Conservation (phyloP, 139 green algal genomes). For the Nannochloris sp. region DNA sequence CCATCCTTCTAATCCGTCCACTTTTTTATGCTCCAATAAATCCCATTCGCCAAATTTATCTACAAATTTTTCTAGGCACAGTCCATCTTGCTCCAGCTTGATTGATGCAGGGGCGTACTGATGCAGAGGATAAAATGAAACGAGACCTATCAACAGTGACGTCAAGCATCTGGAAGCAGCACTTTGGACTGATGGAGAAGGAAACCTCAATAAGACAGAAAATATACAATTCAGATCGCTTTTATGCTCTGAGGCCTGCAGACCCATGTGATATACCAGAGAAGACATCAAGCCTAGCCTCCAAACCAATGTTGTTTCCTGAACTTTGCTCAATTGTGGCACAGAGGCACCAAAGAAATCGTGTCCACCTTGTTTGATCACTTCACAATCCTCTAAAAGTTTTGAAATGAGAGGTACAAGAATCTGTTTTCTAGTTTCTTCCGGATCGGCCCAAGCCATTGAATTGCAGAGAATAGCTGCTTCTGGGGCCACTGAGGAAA, state of each 20-base stretch:
- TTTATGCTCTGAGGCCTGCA: conserved; percentile 3
- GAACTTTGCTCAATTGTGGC: conserved; percentile 17
- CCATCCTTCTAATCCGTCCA: conserved; percentile 16
- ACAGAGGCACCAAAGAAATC: background rate
- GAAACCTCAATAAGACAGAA: background rate
- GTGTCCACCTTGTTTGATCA: background rate
- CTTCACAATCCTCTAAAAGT: conserved; percentile 8
- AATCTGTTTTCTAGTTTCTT: conserved; percentile 21
- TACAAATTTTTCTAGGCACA: conserved; percentile 26
- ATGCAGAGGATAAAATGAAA: conserved; percentile 28
- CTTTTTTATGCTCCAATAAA: background rate
- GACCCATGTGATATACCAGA: conserved; percentile 17
- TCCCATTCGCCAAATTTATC: conserved; percentile 14
- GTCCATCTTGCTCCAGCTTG: background rate
- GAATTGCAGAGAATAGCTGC: conserved; percentile 45
- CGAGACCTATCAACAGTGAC: conserved; percentile 14
- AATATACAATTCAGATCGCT: background rate
- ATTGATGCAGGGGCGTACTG: conserved; percentile 20
- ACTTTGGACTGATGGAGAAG: conserved; percentile 23
- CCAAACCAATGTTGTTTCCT: conserved; percentile 35
- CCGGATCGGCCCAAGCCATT: conserved; percentile 32
- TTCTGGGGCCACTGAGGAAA: conserved; percentile 33
- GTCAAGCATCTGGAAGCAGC: conserved; percentile 14
- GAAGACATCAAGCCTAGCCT: conserved; percentile 27
- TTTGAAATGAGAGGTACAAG: conserved; percentile 36